Conservation (phyloP, 139 green algal genomes). For the Pleodorina starrii region DNA sequence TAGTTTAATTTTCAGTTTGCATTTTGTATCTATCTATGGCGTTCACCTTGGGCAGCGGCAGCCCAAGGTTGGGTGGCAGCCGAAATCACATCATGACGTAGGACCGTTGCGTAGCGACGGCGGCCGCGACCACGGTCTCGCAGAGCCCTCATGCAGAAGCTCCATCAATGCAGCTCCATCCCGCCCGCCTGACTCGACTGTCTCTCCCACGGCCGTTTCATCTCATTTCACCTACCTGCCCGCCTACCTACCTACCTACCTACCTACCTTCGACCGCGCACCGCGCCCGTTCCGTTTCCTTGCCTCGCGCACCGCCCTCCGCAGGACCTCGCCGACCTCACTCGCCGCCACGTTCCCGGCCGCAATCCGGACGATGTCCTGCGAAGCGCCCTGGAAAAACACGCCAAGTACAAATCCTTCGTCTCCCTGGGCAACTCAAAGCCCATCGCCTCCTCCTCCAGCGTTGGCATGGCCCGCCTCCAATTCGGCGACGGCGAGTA, state of each 20-base stretch:
- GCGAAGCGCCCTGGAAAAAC: neutral
- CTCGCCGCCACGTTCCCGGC: neutral
- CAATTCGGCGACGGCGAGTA: conserved; percentile 18
- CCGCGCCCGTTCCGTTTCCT: neutral
- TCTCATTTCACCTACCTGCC: neutral
- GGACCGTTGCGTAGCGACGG: too few species aligned
- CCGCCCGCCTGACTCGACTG: too few species aligned
- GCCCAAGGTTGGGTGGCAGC: too few species aligned
- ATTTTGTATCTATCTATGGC: too few species aligned
- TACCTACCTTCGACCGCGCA: neutral
- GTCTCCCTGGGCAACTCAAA: neutral
- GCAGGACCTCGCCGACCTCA: neutral
- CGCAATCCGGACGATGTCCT: neutral
- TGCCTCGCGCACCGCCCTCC: neutral
- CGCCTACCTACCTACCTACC: neutral
- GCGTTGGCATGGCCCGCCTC: neutral
- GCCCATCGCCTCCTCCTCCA: neutral
- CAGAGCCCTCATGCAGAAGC: too few species aligned
- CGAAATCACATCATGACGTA: too few species aligned
- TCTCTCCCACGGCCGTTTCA: too few species aligned
- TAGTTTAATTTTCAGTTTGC: too few species aligned
- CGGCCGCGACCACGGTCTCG: too few species aligned
- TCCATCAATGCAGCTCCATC: too few species aligned
- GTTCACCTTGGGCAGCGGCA: too few species aligned
- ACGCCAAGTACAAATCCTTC: conserved; percentile 4